Evolutionary conservation across 352 stramenopile genomes (phyloP).

Genomic region (Globisporangium parvum): DNA sequence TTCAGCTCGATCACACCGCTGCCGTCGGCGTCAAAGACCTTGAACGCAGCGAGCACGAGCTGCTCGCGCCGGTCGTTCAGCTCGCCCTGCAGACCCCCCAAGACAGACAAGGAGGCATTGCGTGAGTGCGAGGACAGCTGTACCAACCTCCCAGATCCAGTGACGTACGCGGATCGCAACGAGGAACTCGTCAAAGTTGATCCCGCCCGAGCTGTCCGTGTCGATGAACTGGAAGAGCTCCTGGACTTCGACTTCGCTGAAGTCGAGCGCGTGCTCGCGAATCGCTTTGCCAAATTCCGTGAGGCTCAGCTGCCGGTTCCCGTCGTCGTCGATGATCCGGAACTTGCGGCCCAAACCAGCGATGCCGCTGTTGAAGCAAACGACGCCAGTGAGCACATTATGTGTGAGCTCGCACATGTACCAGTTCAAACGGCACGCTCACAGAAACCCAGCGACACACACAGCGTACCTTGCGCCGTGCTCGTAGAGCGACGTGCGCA

Average conservation of each 20-base stretch:
- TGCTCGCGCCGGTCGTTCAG: slow-evolving; percentile 38
- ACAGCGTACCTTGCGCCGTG: slow-evolving; percentile 48
- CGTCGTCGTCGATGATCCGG: slow-evolving; percentile 87
- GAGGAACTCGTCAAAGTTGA: slow-evolving; percentile 76
- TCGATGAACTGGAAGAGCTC: slow-evolving; percentile 86
- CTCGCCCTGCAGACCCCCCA: slow-evolving; percentile 16
- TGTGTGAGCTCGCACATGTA: too few relatives aligned
- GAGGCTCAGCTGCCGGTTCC: slow-evolving; percentile 66
- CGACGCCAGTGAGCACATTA: neutral
- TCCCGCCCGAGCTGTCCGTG: slow-evolving; percentile 62
- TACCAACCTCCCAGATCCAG: neutral
- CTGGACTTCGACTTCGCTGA: slow-evolving; percentile 46
- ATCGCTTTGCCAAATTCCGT: slow-evolving; percentile 79
- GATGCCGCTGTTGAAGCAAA: too few relatives aligned
- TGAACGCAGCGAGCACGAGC: slow-evolving; percentile 68
- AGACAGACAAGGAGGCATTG: slow-evolving; percentile 8
- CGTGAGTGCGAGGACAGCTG: neutral
- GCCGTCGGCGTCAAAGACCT: slow-evolving; percentile 49
- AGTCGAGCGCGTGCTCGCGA: slow-evolving; percentile 50
- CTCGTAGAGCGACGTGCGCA: slow-evolving; percentile 71
- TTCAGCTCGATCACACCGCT: slow-evolving; percentile 44
- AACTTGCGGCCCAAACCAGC: slow-evolving; percentile 78
- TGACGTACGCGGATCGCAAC: slow-evolving; percentile 32
- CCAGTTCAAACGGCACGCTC: too few relatives aligned
- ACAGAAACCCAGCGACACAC: neutral